Percentiles rank a stretch among this genome's conserved stretches.
Conservation (phyloP, 768 basidiomycete genomes). For the Glaciozyma martinii region DNA sequence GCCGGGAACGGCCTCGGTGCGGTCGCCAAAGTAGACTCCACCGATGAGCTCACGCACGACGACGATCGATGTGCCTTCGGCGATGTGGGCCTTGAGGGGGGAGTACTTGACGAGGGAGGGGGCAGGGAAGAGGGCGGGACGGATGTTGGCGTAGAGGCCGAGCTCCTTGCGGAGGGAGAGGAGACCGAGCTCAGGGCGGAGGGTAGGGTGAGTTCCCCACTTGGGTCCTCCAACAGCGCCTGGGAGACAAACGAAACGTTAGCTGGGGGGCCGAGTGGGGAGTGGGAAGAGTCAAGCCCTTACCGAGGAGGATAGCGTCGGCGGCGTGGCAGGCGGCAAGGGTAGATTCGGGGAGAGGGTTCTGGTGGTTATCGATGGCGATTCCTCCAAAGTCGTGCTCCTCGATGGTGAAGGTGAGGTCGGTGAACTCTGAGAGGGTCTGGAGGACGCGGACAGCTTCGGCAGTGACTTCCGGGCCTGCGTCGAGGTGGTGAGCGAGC, state of each 20-base stretch:
- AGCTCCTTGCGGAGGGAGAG: conserved; percentile 80
- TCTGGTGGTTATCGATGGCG: conserved; percentile 81
- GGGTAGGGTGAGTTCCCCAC: conserved; percentile 81
- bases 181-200: conserved; percentile 87
- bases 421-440: conserved; percentile 54
- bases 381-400: conserved; percentile 78
- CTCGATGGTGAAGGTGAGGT: conserved; percentile 62
- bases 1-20: conserved; percentile 67
- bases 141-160: conserved; percentile 95
- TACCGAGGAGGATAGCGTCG: conserved; percentile 93
- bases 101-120: conserved; percentile 77
- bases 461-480: conserved; percentile 80
- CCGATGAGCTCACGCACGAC: conserved; percentile 94
- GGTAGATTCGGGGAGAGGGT: conserved; percentile 74
- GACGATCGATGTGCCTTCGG: conserved; percentile 57
- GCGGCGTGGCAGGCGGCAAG: conserved; percentile 81
- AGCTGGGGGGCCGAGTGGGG: background rate
- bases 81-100: conserved; percentile 58
- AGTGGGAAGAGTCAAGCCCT: background rate
- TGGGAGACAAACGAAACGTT: conserved; percentile 38
- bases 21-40: conserved; percentile 87
- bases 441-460: conserved; percentile 80
- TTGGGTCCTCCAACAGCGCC: conserved; percentile 98
- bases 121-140: conserved; percentile 89
- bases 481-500: background rate